Conservation (phyloP, 2,329 filamentous ascomycete species). For the Cladophialophora chaetospira region DNA sequence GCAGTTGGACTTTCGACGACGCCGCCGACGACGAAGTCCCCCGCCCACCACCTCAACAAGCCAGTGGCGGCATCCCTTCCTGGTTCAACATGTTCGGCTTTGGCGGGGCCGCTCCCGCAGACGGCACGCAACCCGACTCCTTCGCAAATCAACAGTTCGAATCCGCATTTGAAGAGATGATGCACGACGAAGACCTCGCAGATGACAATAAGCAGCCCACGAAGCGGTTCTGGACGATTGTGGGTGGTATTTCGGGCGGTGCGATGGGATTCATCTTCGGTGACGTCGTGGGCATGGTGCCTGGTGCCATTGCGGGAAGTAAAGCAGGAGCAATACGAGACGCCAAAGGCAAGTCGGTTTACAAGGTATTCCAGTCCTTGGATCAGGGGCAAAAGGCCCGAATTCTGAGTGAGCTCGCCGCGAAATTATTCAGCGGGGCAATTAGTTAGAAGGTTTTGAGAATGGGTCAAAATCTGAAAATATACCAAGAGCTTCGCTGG, state of each 20-base stretch:
- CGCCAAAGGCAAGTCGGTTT: slow-evolving; percentile 91
- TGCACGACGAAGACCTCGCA: slow-evolving; percentile 80
- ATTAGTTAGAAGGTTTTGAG: slow-evolving; percentile 14
- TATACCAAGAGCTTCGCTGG: too few relatives aligned
- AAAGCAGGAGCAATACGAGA: slow-evolving; percentile 86
- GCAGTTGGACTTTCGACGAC: slow-evolving; percentile 51
- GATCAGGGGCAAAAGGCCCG: slow-evolving; percentile 79
- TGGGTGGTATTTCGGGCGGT: slow-evolving; percentile 84
- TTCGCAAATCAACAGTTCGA: slow-evolving; percentile 80
- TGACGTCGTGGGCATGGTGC: slow-evolving; percentile 84
- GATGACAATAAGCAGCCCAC: slow-evolving; percentile 62
- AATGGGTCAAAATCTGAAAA: too few relatives aligned
- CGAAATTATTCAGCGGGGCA: slow-evolving; percentile 68
- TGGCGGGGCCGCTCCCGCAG: slow-evolving; percentile 41
- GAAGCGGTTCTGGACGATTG: slow-evolving; percentile 78
- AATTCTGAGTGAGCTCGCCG: slow-evolving; percentile 79
- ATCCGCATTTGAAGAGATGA: slow-evolving; percentile 87
- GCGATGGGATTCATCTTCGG: slow-evolving; percentile 93
- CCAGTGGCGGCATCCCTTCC: slow-evolving; percentile 60
- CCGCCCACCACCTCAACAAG: slow-evolving; percentile 33
- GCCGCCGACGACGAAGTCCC: slow-evolving; percentile 42
- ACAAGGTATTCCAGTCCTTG: slow-evolving; percentile 83
- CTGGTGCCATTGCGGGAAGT: slow-evolving; percentile 90
- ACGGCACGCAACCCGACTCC: slow-evolving; percentile 41
- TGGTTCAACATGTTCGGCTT: slow-evolving; percentile 72